phyloP scores from a whole-genome alignment of 2,329 filamentous ascomycete species.

The Oidium heveae region DNA sequence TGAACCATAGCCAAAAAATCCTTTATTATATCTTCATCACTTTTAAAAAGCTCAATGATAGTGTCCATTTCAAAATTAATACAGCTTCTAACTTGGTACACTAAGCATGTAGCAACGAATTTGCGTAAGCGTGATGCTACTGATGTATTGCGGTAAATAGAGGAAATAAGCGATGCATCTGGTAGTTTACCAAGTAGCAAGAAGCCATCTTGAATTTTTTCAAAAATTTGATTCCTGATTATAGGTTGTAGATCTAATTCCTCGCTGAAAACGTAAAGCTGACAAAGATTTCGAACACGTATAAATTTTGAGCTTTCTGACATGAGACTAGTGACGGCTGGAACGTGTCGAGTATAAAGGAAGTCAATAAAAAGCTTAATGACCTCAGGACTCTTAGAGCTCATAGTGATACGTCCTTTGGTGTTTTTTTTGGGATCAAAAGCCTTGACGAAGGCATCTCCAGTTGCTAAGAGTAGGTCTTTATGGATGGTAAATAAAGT shows the following conservation, averaged over 20 bases:
- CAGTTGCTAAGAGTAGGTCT: slow-evolving; percentile 2
- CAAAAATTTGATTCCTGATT: slow-evolving; percentile 8
- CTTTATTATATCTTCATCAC: slow-evolving; percentile 2
- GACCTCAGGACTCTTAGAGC: slow-evolving; percentile 2
- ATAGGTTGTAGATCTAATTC: slow-evolving; percentile 1
- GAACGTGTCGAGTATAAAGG: slow-evolving; percentile 5
- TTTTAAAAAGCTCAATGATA: slow-evolving; percentile 1
- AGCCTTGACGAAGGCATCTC: neutral
- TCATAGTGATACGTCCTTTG: neutral
- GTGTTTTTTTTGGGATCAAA: neutral
- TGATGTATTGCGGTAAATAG: slow-evolving; percentile 4
- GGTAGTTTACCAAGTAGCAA: slow-evolving; percentile 3
- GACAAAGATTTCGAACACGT: slow-evolving; percentile 3
- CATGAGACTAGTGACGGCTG: slow-evolving; percentile 1
- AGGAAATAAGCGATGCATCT: slow-evolving; percentile 1
- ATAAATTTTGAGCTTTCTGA: neutral
- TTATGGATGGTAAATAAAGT: slow-evolving; percentile 4
- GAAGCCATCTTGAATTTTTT: slow-evolving; percentile 9
- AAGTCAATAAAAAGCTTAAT: slow-evolving; percentile 7
- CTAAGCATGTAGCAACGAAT: slow-evolving; percentile 4
- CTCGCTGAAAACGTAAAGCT: slow-evolving; percentile 7
- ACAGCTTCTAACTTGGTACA: slow-evolving; percentile 1
- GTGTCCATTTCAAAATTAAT: slow-evolving; percentile 1
- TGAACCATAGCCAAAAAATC: slow-evolving; percentile 5
- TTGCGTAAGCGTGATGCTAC: slow-evolving; percentile 4